These are phyloP conservation scores for Mycena leptocephala DNA, from an alignment of 768 basidiomycete species.

Conservation along the genomic window DNA sequence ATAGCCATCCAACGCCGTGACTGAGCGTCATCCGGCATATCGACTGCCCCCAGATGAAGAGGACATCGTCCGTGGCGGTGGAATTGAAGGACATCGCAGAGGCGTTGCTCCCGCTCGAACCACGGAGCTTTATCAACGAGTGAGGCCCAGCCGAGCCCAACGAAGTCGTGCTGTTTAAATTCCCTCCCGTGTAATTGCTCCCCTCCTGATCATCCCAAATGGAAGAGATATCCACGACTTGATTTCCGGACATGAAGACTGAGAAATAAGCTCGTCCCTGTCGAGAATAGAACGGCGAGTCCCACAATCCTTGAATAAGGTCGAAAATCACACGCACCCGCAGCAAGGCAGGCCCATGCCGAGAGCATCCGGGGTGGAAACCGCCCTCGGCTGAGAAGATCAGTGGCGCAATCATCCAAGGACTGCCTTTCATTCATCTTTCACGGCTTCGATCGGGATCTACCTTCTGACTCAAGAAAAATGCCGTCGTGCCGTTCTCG, in stretches of 20 bases:
- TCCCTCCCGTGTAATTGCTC: no score
- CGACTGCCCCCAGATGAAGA: neutral
- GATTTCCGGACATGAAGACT: neutral
- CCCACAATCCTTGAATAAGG: neutral
- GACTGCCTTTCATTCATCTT: neutral
- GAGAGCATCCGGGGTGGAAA: neutral
- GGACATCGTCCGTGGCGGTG: neutral
- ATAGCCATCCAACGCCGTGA: neutral
- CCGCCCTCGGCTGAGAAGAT: no score
- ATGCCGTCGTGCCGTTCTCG: neutral
- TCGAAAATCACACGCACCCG: neutral
- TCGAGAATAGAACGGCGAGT: neutral
- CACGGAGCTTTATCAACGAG: no score
- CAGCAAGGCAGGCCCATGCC: neutral
- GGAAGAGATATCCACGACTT: no score
- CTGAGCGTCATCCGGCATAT: neutral
- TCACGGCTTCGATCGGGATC: neutral
- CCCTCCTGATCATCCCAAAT: no score
- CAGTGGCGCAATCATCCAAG: neutral
- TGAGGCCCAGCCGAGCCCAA: no score
- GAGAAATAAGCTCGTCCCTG: neutral
- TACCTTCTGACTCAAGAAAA: neutral
- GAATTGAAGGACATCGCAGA: neutral
- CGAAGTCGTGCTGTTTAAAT: no score
- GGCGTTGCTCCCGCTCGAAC: no score